Percentiles rank a stretch among this genome's conserved stretches.
Evolutionary conservation across 2,329 filamentous ascomycete genomes (phyloP).

Genomic region (Myriosclerotinia curreyana): DNA sequence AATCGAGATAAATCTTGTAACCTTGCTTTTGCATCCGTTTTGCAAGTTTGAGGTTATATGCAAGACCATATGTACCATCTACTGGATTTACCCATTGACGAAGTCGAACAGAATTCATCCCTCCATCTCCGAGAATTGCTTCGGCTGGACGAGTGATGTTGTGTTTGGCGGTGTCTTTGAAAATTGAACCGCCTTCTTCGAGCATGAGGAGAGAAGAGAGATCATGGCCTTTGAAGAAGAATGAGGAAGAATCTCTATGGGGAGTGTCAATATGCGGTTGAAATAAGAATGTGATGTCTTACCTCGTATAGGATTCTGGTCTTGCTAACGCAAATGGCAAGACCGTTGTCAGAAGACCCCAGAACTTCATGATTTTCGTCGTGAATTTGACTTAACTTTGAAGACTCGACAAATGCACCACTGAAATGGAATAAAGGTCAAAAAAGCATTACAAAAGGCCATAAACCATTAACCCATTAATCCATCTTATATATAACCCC

Average conservation of each 20-base stretch:
- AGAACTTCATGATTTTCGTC: conserved; percentile 8
- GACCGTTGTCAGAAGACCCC: conserved; percentile 4
- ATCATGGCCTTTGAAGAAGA: conserved; percentile 43
- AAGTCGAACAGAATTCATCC: conserved; percentile 67
- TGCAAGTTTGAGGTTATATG: conserved; percentile 65
- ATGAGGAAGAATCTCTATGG: conserved; percentile 16
- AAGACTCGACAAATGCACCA: neutral
- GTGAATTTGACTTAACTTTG: neutral
- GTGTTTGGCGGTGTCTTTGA: conserved; percentile 39
- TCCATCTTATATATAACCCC: neutral
- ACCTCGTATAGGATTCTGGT: conserved; percentile 1
- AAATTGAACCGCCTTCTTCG: conserved; percentile 41
- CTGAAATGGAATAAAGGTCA: neutral
- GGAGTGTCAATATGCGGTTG: neutral
- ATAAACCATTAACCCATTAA: no score
- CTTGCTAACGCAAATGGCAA: conserved; percentile 19
- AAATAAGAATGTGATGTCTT: neutral
- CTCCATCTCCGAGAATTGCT: conserved; percentile 57
- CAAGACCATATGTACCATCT: conserved; percentile 62
- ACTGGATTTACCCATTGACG: conserved; percentile 68
- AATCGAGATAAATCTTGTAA: conserved; percentile 55
- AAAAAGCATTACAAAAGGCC: no score
- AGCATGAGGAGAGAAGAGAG: conserved; percentile 41
- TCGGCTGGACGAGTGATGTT: conserved; percentile 52
- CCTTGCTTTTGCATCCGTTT: conserved; percentile 60